Evolutionary conservation across 176 grass and related monocot genomes (phyloP).

Genomic region (Otatea glauca): DNA sequence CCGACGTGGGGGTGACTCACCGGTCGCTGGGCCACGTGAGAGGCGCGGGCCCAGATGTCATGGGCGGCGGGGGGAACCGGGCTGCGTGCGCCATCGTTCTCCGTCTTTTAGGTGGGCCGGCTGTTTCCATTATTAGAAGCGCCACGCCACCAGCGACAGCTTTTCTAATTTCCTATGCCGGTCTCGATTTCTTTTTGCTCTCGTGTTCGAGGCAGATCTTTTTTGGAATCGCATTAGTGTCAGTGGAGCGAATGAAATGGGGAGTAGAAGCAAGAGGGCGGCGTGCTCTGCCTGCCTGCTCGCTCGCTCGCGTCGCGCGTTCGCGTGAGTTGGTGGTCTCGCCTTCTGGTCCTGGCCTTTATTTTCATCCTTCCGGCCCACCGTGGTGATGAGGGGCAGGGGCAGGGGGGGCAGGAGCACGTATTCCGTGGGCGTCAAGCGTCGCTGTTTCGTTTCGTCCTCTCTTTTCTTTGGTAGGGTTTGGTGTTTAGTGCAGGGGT

Average conservation of each 20-base stretch:
- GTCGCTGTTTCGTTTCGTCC: constrained; percentile 21
- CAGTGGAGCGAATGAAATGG: not conserved
- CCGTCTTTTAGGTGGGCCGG: not conserved
- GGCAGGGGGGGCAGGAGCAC: too few relatives aligned
- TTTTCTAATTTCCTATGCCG: not conserved
- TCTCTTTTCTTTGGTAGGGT: not conserved
- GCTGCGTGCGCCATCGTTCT: not conserved
- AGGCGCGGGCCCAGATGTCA: not conserved
- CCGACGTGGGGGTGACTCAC: too few relatives aligned
- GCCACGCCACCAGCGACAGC: constrained; percentile 8
- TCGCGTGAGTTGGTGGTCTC: not conserved
- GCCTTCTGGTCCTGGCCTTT: too few relatives aligned
- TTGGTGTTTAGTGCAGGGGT: constrained; percentile 32
- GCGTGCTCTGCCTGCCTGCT: not conserved
- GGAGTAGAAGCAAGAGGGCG: not conserved
- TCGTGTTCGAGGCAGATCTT: constrained; percentile 31
- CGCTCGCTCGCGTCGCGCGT: too few relatives aligned
- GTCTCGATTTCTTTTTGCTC: not conserved
- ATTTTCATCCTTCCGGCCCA: not conserved
- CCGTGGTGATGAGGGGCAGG: not conserved
- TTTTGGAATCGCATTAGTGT: not conserved
- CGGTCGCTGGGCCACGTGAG: not conserved
- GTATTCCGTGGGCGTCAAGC: constrained; percentile 31
- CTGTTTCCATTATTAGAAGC: constrained; percentile 49
- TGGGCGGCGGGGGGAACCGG: not conserved